Evolutionary conservation across 805 yeast species (phyloP).

Genomic region (Candida rishiriensis): DNA sequence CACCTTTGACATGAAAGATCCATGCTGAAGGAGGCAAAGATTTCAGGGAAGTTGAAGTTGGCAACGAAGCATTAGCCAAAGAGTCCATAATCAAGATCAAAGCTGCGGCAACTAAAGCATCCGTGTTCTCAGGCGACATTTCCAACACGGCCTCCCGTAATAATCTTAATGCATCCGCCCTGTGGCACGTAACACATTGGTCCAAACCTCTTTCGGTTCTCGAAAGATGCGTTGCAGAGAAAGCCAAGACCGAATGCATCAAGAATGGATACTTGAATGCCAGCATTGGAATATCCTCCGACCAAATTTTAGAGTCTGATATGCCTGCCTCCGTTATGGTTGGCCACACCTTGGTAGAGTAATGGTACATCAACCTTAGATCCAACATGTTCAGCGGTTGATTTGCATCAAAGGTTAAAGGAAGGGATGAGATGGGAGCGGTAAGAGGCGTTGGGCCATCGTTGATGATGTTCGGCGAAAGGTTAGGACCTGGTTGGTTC

Average conservation of each 20-base stretch:
- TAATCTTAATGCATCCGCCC: constrained; percentile 80
- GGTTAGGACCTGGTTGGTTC: constrained; percentile 10
- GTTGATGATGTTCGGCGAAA: constrained; percentile 29
- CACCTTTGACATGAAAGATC: constrained; percentile 96
- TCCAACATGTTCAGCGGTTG: constrained; percentile 62
- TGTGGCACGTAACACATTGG: constrained; percentile 76
- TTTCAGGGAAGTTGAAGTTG: constrained; percentile 42
- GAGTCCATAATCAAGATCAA: constrained; percentile 89
- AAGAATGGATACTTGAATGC: constrained; percentile 86
- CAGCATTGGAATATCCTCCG: constrained; percentile 77
- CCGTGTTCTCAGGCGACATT: constrained; percentile 80
- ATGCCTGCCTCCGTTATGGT: constrained; percentile 91
- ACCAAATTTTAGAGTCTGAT: constrained; percentile 82
- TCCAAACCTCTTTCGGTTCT: constrained; percentile 72
- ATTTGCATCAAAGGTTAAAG: constrained; percentile 22
- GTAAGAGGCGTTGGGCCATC: constrained; percentile 23
- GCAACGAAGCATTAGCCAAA: constrained; percentile 80
- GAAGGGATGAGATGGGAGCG: constrained; percentile 13
- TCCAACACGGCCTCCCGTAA: constrained; percentile 82
- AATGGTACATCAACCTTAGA: constrained; percentile 79
- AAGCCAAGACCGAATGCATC: constrained; percentile 88
- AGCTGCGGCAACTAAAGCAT: constrained; percentile 90
- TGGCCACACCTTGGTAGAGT: constrained; percentile 76
- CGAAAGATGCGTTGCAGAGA: constrained; percentile 87
- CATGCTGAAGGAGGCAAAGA: constrained; percentile 91